Evolutionary conservation across 176 grass and related monocot species (phyloP).

Genomic region (bread wheat (Triticum aestivum)): IWGSC_CS_RefSeq_v2.1 NC_057814.1:261841261-261841760

Average conservation of each 20-base stretch:
- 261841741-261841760: slow-evolving; percentile 53
- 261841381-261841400: neutral
- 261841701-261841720: slow-evolving; percentile 25
- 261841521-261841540: slow-evolving; percentile 84
- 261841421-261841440: slow-evolving; percentile 41
- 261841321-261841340: neutral
- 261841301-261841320: neutral
- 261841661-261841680: neutral
- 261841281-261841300: neutral
- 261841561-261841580: slow-evolving; percentile 79
- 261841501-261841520: slow-evolving; percentile 53
- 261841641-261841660: slow-evolving; percentile 92
- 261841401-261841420: slow-evolving; percentile 34
- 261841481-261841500: slow-evolving; percentile 18
- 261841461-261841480: slow-evolving; percentile 61
- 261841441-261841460: slow-evolving; percentile 9
- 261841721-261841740: slow-evolving; percentile 74
- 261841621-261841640: slow-evolving; percentile 99
- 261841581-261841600: slow-evolving; percentile 96
- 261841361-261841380: too few relatives aligned
- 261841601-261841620: slow-evolving; percentile 77
- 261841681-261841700: slow-evolving; percentile 21
- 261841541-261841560: slow-evolving; percentile 96
- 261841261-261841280: neutral
- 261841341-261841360: neutral